Base-by-base conservation (phyloP, 371 early-diverging fungal genomes). In the Funneliformis caledonium region DNA sequence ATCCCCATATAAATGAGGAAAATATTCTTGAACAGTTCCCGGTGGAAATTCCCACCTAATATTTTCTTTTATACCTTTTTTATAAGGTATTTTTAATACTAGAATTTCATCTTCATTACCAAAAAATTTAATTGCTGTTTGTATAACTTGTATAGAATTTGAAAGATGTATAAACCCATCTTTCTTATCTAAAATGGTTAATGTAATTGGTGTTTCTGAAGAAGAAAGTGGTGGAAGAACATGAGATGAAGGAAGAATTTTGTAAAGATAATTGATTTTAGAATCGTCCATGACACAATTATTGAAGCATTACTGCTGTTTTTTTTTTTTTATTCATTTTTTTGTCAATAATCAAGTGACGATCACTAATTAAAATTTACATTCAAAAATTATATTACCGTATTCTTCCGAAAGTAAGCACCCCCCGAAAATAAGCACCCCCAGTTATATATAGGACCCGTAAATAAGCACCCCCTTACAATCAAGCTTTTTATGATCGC, bases 91-190 rank as follows among this genome's bases (percentile, higher is more conserved):
- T 52, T 52, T 52, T 8, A 52, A 16, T 16, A 52, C 14, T 52
- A 52, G 16, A 52, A 62, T 62, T 62, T 62, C 62, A 26, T 62
- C 31, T 62, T 62, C 62, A n/a, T 26, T 62, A 26, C 12, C 31
- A 31, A 62, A 62, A 62, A 62, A 62, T 62, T 4, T 26, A 22
- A 10, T 26, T 62, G 62, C 62, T 26, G 31, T 31, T 26, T 7
- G n/a, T 62, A 62, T 6, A 22, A 62, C 62, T 31, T 62, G 62
- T 26, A 10, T 26, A n/a, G 31, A n/a, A 26, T n/a, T 62, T 62
- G 62, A 62, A 62, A 62, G 62, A 62, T 62, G 62, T 26, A 62
- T 62, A 62, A 62, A 62, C 10, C 62, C 62, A 26, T 62, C 62
- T 26, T 62, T 31, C 3, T 26, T 62, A 62, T 62, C 62, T 31